Evolutionary conservation across 163 green algal species (phyloP), one percentile per base, ranked within the genome.

Genomic region (Picocystis sp.): DNA sequence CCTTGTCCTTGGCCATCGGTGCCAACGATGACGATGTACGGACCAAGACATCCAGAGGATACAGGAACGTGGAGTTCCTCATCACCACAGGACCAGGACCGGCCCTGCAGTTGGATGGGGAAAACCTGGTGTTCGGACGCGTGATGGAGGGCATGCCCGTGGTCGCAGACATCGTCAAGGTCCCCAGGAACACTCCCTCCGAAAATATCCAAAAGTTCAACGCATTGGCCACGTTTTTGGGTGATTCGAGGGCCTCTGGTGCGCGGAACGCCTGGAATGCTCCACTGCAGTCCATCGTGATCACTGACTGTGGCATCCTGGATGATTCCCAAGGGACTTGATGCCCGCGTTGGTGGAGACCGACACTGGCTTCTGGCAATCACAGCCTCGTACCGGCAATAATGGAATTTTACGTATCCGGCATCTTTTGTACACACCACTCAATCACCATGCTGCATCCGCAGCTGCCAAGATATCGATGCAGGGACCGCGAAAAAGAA

Each of bases 11-110:
- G 11, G 78, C 65, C 43, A 45, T 94, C 14, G 53, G 61, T 10
- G 76, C 77, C 50, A 88, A 79, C 50, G 78, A 88, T 43, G 83
- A 94, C 55, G 82, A 89, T 13, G 63, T 8, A 38, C 5, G 29
- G 29, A 38, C 17, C 47, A 54, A 23, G 47, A 33, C 19, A 13
- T 33, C n/a, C 13, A 14, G 47, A 9, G 47, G 47, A 19, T 34
- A 22, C 25, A 21, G 22, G 6, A 25, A 24, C 17, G 52, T 48
- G 5, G 19, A 66, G 44, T 61, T 66, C 48, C 52, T 66, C 19
- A 62, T 66, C 23, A 62, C 52, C 15, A 61, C 59, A 21, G 59
- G 45, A 8, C 59, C 59, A 13, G 52, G 46, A 14, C 59, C 59
- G 19, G 57, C 51, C 11, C 22, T 55, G 1, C 22, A 29, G 3